These are phyloP conservation scores for Tillandsia fasciculata DNA, from an alignment of 176 grass and related monocot genomes.

Conservation along the genomic window DNA sequence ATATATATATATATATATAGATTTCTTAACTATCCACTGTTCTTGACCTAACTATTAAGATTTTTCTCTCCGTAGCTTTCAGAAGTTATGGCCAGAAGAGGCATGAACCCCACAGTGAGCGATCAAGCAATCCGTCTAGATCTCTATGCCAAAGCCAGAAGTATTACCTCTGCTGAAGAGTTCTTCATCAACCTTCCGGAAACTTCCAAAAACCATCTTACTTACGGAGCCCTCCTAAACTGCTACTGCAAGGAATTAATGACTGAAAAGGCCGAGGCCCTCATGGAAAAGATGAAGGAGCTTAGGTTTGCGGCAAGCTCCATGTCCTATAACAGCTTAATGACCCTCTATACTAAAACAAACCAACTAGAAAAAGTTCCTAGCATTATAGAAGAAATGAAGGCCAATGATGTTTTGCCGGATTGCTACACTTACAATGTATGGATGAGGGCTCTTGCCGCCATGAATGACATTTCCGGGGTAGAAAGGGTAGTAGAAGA, in stretches of 20 bases:
- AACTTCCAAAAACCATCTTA: slow-evolving; percentile 76
- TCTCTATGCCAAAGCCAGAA: slow-evolving; percentile 69
- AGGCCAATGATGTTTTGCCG: slow-evolving; percentile 57
- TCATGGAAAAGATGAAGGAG: slow-evolving; percentile 87
- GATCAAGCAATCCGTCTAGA: slow-evolving; percentile 83
- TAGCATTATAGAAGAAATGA: slow-evolving; percentile 77
- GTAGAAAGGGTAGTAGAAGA: slow-evolving; percentile 92
- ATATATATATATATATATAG: too few species aligned
- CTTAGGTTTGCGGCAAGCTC: slow-evolving; percentile 70
- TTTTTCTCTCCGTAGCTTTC: slow-evolving; percentile 40
- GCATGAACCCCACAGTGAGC: slow-evolving; percentile 77
- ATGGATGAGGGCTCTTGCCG: slow-evolving; percentile 84
- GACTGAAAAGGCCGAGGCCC: slow-evolving; percentile 53
- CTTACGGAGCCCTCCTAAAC: slow-evolving; percentile 84
- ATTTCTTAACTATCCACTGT: too few species aligned
- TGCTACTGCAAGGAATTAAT: slow-evolving; percentile 81
- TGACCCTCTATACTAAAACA: slow-evolving; percentile 69
- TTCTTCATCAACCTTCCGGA: slow-evolving; percentile 91
- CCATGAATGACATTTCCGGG: slow-evolving; percentile 47
- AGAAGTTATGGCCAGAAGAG: slow-evolving; percentile 73
- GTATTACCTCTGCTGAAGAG: slow-evolving; percentile 77
- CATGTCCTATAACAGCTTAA: slow-evolving; percentile 89
- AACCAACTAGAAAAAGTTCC: slow-evolving; percentile 64
- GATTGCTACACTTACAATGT: slow-evolving; percentile 90
- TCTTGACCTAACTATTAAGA: too few species aligned